phyloP scores from a whole-genome alignment of 441 rosid genomes.

The Eruca vesicaria region DNA sequence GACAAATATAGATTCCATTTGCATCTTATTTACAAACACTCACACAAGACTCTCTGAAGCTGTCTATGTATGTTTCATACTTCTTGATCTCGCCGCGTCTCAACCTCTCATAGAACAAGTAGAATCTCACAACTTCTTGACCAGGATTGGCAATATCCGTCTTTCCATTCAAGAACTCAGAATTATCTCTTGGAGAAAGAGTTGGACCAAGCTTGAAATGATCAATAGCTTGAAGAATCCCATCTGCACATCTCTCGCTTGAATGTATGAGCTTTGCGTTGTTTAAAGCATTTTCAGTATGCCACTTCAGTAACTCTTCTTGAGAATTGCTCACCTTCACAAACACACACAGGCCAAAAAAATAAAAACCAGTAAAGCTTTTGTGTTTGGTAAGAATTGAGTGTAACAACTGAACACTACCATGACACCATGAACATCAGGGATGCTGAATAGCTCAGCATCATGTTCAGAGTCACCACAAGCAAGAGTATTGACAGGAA shows the following conservation, averaged over 20 bases:
- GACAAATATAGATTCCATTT: not conserved
- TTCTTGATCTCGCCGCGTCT: slow-evolving; percentile 84
- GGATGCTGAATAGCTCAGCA: slow-evolving; percentile 85
- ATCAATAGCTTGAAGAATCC: slow-evolving; percentile 90
- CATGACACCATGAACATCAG: slow-evolving; percentile 82
- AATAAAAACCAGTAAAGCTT: not conserved
- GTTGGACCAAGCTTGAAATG: slow-evolving; percentile 83
- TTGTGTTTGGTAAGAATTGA: not conserved
- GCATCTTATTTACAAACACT: slow-evolving; percentile 46
- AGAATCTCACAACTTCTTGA: slow-evolving; percentile 59
- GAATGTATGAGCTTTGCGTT: slow-evolving; percentile 85
- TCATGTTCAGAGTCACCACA: slow-evolving; percentile 97
- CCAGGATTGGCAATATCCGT: slow-evolving; percentile 40
- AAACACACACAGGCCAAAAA: not conserved
- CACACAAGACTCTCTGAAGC: slow-evolving; percentile 66
- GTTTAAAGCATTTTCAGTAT: slow-evolving; percentile 71
- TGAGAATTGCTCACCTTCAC: slow-evolving; percentile 84
- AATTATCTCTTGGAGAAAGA: slow-evolving; percentile 72
- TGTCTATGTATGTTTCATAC: slow-evolving; percentile 51
- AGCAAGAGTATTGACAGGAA: slow-evolving; percentile 71
- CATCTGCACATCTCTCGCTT: slow-evolving; percentile 84
- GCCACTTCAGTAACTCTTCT: slow-evolving; percentile 92
- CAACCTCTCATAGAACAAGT: slow-evolving; percentile 79
- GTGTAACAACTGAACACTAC: slow-evolving; percentile 39
- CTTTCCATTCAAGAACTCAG: slow-evolving; percentile 36